A percentile compares a stretch with the other conserved stretches of the same genome.
Conservation (phyloP, 1,284 basidiomycete genomes). For the Moniliella sp. region DNA sequence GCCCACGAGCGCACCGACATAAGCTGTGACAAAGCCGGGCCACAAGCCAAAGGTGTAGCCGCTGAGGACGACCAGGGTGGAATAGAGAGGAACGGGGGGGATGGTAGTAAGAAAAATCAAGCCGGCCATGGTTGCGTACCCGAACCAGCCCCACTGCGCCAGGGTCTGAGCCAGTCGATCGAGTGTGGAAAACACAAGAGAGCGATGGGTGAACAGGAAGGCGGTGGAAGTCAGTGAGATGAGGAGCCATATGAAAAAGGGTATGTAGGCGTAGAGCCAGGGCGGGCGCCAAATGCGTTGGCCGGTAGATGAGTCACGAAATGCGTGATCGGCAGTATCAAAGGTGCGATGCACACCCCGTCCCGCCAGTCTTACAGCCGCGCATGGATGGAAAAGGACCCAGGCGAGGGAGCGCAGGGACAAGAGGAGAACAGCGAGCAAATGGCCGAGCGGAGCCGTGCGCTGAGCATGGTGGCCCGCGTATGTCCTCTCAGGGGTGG, state of each 20-base stretch:
- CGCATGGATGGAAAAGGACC: too few species aligned
- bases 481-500: too few species aligned
- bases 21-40: slow-evolving; percentile 58
- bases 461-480: too few species aligned
- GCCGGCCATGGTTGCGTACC: slow-evolving; percentile 17
- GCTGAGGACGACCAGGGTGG: slow-evolving; percentile 62
- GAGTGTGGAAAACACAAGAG: slow-evolving; percentile 23
- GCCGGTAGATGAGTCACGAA: slow-evolving; percentile 22
- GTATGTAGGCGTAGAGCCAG: slow-evolving; percentile 31
- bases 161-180: slow-evolving; percentile 17
- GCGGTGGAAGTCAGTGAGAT: slow-evolving; percentile 26
- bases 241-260: slow-evolving; percentile 32
- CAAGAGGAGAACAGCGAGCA: too few species aligned
- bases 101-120: slow-evolving; percentile 23
- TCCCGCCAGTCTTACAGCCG: too few species aligned
- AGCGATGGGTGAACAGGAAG: slow-evolving; percentile 28
- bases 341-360: too few species aligned
- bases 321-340: too few species aligned
- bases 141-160: slow-evolving; percentile 12
- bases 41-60: slow-evolving; percentile 65
- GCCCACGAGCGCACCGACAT: slow-evolving; percentile 57
- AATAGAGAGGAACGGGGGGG: slow-evolving; percentile 61
- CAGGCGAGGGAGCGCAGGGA: too few species aligned
- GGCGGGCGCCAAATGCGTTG: slow-evolving; percentile 19
- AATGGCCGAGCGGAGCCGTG: too few species aligned